Evolutionary conservation across 208 protist species (phyloP), one percentile per base, ranked within the genome.

Genomic region (Leishmania lainsoni): DNA sequence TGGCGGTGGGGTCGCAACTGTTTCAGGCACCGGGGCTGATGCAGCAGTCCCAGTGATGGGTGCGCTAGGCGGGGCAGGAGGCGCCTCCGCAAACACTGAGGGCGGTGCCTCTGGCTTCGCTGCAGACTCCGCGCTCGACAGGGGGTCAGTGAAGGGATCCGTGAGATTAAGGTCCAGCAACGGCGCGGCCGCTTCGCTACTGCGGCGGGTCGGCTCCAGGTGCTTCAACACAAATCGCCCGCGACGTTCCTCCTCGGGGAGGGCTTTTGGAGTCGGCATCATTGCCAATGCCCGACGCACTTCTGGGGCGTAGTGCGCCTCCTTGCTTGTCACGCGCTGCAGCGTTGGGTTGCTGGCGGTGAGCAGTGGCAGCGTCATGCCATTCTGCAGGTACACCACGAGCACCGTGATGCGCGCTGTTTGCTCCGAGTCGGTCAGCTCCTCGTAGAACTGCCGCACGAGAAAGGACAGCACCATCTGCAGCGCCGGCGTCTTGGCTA

Each of bases 381-480:
- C 94, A 61, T 82, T 70, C 84, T 97, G 94, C 66, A 95, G 76
- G 70, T 93, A 87, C 14, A 90, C 91, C 5, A 95, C 74, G 39
- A 97, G 82, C 22, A 97, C 90, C 51, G 89, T 94, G 26, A 91
- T 75, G 61, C 92, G 88, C 51, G 94, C 94, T 12, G 84, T 81
- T 45, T 89, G 83, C 75, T 90, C 90, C 2, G 88, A 74, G 29
- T 84, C 86, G 1, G 76, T 79, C 26, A 79, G 16, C 52, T 22
- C 8, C 20, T 65, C 69, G 71, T 90, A 92, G 52, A 78, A 79
- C 2, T 61, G 73, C 58, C 79, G 77, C 26, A 91, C 81, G 39
- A 97, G 66, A 29, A 81, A 79, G 1, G 86, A 87, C 29, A 97
- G 81, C 14, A 91, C 73, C 58, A 83, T 83, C 76, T 94, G 89